Conservation (phyloP, 192 early-diverging fungal species). For the Lobosporangium transversale region DNA sequence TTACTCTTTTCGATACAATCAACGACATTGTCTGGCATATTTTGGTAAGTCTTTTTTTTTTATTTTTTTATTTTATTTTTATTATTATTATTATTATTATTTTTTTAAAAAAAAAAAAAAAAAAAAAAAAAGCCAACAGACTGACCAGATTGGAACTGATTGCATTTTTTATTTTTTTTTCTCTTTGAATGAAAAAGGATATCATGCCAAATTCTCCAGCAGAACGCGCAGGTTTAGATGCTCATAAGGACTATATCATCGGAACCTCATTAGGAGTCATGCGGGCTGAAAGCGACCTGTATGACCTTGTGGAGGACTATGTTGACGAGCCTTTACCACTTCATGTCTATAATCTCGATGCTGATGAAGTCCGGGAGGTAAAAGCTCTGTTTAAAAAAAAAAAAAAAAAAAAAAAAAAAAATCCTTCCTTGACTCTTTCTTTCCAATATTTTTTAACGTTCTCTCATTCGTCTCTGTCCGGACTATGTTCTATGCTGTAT, state of each 20-base stretch:
- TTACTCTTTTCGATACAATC: slow-evolving; percentile 69
- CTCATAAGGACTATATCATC: slow-evolving; percentile 78
- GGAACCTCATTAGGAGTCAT: slow-evolving; percentile 69
- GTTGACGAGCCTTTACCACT: slow-evolving; percentile 66
- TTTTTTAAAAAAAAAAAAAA: too few species aligned
- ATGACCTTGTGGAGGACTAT: slow-evolving; percentile 66
- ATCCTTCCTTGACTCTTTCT: not conserved
- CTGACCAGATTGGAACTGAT: too few species aligned
- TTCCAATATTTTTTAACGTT: too few species aligned
- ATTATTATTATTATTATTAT: too few species aligned
- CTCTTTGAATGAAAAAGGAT: too few species aligned
- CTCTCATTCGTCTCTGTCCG: too few species aligned
- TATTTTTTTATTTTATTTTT: too few species aligned
- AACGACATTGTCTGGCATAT: slow-evolving; percentile 63
- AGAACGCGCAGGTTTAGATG: slow-evolving; percentile 69
- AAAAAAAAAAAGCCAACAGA: too few species aligned
- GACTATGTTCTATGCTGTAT: too few species aligned
- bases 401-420: not conserved
- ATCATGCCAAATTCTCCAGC: slow-evolving; percentile 75
- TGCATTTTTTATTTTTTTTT: too few species aligned
- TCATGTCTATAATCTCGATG: slow-evolving; percentile 74
- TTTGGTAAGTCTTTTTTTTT: slow-evolving; percentile 30
- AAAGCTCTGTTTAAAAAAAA: too few species aligned
- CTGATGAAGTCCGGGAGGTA: slow-evolving; percentile 70
- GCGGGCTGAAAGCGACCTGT: slow-evolving; percentile 69